Evolutionary conservation across 2,329 filamentous ascomycete genomes (phyloP).

Genomic region (Dendrostoma leiphaemia): DNA sequence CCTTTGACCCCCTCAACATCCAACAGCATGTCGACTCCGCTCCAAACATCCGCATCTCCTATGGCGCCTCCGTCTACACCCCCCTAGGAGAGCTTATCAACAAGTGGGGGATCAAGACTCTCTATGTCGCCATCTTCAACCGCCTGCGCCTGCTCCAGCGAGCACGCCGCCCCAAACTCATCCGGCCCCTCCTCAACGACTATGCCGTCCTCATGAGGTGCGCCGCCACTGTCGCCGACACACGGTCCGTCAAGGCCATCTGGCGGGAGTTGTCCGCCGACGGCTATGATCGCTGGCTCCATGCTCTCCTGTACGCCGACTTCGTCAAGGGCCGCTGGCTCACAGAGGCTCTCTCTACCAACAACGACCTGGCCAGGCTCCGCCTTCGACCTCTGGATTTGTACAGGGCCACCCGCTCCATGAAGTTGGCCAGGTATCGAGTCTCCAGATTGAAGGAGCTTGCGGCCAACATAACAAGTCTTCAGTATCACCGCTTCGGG

Average conservation of each 20-base stretch:
- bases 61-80: constrained; percentile 39
- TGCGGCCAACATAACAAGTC: constrained; percentile 15
- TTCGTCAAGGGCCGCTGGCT: constrained; percentile 48
- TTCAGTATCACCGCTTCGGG: constrained; percentile 26
- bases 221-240: constrained; percentile 44
- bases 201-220: constrained; percentile 44
- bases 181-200: constrained; percentile 35
- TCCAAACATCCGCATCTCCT: constrained; percentile 36
- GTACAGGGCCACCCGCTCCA: constrained; percentile 23
- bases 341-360: constrained; percentile 43
- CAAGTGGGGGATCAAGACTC: constrained; percentile 41
- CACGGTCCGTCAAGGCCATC: constrained; percentile 30
- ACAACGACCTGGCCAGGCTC: constrained; percentile 41
- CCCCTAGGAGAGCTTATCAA: constrained; percentile 37
- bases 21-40: constrained; percentile 48
- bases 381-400: constrained; percentile 39
- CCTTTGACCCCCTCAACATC: constrained; percentile 56
- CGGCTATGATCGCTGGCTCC: constrained; percentile 22
- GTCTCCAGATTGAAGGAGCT: constrained; percentile 25
- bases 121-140: constrained; percentile 30
- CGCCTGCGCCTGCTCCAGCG: constrained; percentile 11
- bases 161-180: constrained; percentile 29
- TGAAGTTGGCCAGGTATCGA: constrained; percentile 9
- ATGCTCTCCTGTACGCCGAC: constrained; percentile 38
- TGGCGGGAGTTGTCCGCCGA: constrained; percentile 19